Evolutionary conservation across 208 protist genomes (phyloP), one percentile per base, ranked within the genome.

Genomic region (Leishmania martiniquensis): DNA sequence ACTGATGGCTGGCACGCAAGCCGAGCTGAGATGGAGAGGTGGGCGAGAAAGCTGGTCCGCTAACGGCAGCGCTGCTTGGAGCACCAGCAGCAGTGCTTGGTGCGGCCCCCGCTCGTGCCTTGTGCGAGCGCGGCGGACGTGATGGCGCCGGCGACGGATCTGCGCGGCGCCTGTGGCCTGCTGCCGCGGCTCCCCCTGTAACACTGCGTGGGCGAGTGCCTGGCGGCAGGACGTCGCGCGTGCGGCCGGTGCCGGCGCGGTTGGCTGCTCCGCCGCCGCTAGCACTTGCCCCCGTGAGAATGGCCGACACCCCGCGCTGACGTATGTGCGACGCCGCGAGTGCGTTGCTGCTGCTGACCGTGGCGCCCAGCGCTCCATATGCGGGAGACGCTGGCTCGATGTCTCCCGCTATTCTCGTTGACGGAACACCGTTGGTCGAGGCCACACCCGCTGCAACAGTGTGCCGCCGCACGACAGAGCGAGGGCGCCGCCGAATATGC

Each of bases 401-500:
- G 47, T 72, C 4, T 39, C 47, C 49, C 39, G 17, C 7, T 39
- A 55, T 54, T n/a, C 10, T 65, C 39, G 37, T 20, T n/a, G 54
- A 6, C 25, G 15, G 3, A 10, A 25, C 13, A n/a, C 71, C 49
- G n/a, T 75, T 32, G 9, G 12, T 20, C 32, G 44, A 42, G 69
- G 29, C 54, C 32, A 22, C 7, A 71, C 65, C 37, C 42, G 60
- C 68, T 5, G 70, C 39, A 29, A 34, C 52, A 42, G 57, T 62
- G 34, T 67, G 34, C n/a, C 75, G 73, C 34, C 80, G 83, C 15
- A 80, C 82, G 32, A 89, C 84, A 7, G 91, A 94, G 55, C 84
- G 91, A 15, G 89, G 91, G 0, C 90, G 87, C 32, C 94, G 87
- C 32, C 87, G 81, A 59, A 95, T 95, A 76, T 94, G 90, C n/a